phyloP scores from a whole-genome alignment of 495 filamentous ascomycete species.

The Emericellopsis terricola region DNA sequence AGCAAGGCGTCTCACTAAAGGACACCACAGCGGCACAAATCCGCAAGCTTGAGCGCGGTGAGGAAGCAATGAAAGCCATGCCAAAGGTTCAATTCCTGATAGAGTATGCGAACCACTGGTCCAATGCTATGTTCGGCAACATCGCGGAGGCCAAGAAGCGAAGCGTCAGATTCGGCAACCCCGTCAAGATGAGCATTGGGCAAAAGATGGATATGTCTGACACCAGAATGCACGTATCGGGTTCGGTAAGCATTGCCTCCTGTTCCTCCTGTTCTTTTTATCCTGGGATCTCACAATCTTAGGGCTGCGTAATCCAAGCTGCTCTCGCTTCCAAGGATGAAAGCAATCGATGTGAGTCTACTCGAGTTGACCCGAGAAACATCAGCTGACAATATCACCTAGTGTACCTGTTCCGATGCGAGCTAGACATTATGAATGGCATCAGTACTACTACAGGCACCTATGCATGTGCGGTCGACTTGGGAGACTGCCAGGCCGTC shows the following conservation, averaged over 20 bases:
- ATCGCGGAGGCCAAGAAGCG: conserved; percentile 37
- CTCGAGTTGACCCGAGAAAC: no score
- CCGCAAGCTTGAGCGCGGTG: conserved; percentile 19
- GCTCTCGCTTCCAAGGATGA: background rate
- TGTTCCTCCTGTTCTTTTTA: no score
- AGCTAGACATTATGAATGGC: conserved; percentile 20
- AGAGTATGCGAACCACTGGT: conserved; percentile 19
- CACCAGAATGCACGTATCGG: background rate
- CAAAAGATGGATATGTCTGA: conserved; percentile 7
- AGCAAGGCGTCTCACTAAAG: conserved; percentile 18
- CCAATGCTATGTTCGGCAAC: conserved; percentile 24
- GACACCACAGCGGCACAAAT: conserved; percentile 29
- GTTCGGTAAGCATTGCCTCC: background rate
- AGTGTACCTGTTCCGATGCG: conserved; percentile 30
- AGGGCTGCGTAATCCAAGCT: no score
- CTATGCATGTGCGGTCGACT: conserved; percentile 13
- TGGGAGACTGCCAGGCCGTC: conserved; percentile 22
- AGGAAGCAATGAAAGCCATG: conserved; percentile 18
- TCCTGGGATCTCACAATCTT: no score
- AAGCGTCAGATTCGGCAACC: conserved; percentile 32
- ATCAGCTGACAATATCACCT: no score
- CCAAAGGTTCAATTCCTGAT: conserved; percentile 26
- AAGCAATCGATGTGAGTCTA: background rate
- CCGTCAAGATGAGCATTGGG: conserved; percentile 16
- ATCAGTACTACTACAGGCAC: conserved; percentile 16